Conservation (phyloP, 2,329 filamentous ascomycete species). For the Herpotrichia juniperi region DNA sequence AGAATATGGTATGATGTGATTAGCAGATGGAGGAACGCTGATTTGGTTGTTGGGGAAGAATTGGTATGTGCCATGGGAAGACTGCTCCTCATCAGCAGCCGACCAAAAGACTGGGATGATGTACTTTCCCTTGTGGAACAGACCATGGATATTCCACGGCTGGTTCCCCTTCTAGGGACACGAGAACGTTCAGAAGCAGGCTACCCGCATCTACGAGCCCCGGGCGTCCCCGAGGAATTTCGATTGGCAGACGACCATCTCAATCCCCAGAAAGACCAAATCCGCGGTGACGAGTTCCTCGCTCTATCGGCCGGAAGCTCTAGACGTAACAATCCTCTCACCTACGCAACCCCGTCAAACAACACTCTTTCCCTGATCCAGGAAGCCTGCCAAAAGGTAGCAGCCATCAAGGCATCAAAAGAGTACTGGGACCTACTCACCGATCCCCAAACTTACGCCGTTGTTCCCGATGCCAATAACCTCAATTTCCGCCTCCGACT, state of each 20-base stretch:
- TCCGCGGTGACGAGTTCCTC: slow-evolving; percentile 41
- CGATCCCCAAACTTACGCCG: slow-evolving; percentile 54
- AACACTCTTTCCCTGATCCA: slow-evolving; percentile 72
- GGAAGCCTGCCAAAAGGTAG: slow-evolving; percentile 65
- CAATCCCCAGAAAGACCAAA: slow-evolving; percentile 20
- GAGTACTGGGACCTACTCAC: slow-evolving; percentile 82
- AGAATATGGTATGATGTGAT: slow-evolving; percentile 82
- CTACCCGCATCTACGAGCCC: slow-evolving; percentile 43
- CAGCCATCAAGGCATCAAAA: slow-evolving; percentile 66
- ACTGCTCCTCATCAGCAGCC: slow-evolving; percentile 69
- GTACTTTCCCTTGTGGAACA: slow-evolving; percentile 79
- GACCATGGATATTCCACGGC: slow-evolving; percentile 75
- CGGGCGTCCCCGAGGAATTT: slow-evolving; percentile 31
- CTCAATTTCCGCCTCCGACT: slow-evolving; percentile 72
- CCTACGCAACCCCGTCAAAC: slow-evolving; percentile 57
- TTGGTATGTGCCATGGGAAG: slow-evolving; percentile 83
- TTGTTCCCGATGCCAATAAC: slow-evolving; percentile 75
- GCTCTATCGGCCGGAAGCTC: slow-evolving; percentile 24
- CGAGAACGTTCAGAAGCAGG: slow-evolving; percentile 31
- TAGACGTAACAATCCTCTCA: slow-evolving; percentile 37
- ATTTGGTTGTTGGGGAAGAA: slow-evolving; percentile 75
- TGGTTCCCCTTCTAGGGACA: slow-evolving; percentile 47
- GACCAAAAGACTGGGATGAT: slow-evolving; percentile 69
- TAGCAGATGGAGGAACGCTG: slow-evolving; percentile 74
- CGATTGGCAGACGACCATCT: slow-evolving; percentile 37